These are phyloP conservation scores for Rhizopogon roseolus DNA, from an alignment of 768 basidiomycete species.

Conservation along the genomic window DNA sequence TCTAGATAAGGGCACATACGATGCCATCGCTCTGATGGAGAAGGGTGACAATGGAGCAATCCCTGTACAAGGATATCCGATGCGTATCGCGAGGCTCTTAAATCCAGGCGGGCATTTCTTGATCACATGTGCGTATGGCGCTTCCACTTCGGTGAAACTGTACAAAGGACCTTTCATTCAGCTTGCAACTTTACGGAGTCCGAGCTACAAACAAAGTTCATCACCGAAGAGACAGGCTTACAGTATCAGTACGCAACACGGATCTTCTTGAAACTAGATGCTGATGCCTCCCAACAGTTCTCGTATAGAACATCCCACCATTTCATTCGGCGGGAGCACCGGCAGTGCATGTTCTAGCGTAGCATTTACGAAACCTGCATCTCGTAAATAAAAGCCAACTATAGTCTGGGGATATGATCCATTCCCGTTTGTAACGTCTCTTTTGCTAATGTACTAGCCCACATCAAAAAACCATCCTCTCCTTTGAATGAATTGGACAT, in stretches of 20 bases:
- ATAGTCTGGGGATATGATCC: slow-evolving; percentile 42
- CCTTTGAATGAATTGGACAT: slow-evolving; percentile 41
- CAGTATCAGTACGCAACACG: slow-evolving; percentile 53
- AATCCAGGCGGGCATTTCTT: slow-evolving; percentile 67
- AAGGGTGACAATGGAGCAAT: slow-evolving; percentile 49
- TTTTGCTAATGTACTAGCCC: slow-evolving; percentile 64
- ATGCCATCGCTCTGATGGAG: slow-evolving; percentile 72
- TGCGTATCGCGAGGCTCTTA: slow-evolving; percentile 49
- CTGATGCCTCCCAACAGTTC: slow-evolving; percentile 42
- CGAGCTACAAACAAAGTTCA: slow-evolving; percentile 57
- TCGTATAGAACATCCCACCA: slow-evolving; percentile 65
- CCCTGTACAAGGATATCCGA: slow-evolving; percentile 58
- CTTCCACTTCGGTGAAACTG: not conserved
- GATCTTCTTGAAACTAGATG: not conserved
- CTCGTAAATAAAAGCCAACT: not conserved
- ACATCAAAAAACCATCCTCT: slow-evolving; percentile 48
- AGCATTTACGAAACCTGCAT: slow-evolving; percentile 53
- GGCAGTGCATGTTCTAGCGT: slow-evolving; percentile 69
- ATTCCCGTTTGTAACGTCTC: slow-evolving; percentile 65
- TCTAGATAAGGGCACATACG: slow-evolving; percentile 86
- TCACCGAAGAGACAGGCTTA: slow-evolving; percentile 41
- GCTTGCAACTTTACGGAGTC: slow-evolving; percentile 86
- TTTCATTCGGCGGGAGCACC: slow-evolving; percentile 72
- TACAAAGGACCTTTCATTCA: slow-evolving; percentile 15
- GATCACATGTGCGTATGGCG: slow-evolving; percentile 65